phyloP scores from a whole-genome alignment of 306 rosid species.

The Prunus mongolica region DNA sequence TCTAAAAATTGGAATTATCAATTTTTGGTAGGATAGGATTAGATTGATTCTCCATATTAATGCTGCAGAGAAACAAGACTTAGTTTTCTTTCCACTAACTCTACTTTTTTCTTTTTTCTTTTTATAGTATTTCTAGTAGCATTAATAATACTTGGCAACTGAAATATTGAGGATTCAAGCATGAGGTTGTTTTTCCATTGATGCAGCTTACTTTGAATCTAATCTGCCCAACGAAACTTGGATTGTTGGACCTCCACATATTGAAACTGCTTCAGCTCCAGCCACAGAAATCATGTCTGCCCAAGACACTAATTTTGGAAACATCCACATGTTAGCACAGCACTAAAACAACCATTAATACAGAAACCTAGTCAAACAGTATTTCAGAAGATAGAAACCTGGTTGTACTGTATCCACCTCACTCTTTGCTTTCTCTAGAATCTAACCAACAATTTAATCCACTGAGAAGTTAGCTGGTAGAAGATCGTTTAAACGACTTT shows the following conservation, averaged over 20 bases:
- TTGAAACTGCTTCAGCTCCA: constrained; percentile 89
- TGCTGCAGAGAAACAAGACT: neutral
- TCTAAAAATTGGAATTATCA: neutral
- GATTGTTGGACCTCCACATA: constrained; percentile 90
- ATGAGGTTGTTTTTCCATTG: neutral
- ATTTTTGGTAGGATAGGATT: neutral
- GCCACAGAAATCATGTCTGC: constrained; percentile 92
- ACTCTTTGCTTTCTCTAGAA: constrained; percentile 72
- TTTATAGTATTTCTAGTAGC: neutral
- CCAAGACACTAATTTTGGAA: constrained; percentile 68
- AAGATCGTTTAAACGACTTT: constrained; percentile 6
- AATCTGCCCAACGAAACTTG: constrained; percentile 69
- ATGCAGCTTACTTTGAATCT: constrained; percentile 69
- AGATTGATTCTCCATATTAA: neutral
- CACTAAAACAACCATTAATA: constrained; percentile 21
- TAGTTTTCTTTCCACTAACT: neutral
- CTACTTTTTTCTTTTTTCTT: neutral
- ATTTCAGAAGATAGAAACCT: constrained; percentile 50
- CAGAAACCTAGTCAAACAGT: constrained; percentile 11
- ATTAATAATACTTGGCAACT: neutral
- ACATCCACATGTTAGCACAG: constrained; percentile 28
- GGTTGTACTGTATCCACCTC: constrained; percentile 64
- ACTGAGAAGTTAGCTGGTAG: constrained; percentile 28
- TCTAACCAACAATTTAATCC: constrained; percentile 46
- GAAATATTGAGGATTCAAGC: constrained; percentile 1